phyloP scores from a whole-genome alignment of 768 basidiomycete genomes.

The Rhodotorula babjevae region DNA sequence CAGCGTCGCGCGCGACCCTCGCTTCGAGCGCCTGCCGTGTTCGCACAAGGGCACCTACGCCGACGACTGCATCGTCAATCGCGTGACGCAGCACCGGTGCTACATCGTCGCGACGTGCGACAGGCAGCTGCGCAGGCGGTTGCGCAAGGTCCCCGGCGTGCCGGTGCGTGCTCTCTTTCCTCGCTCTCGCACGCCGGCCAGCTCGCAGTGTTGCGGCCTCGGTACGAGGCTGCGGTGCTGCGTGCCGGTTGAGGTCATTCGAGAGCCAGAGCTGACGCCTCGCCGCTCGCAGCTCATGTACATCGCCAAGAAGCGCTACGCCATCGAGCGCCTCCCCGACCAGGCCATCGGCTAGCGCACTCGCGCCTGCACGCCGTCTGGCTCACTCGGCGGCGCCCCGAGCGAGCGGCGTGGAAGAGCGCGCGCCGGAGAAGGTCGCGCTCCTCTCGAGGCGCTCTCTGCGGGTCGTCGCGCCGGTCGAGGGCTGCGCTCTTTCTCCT shows the following conservation, averaged over 20 bases:
- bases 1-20: constrained; percentile 92
- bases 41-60: constrained; percentile 96
- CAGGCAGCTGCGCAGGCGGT: constrained; percentile 81
- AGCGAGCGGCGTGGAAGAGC: too few species aligned
- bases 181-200: too few species aligned
- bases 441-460: too few species aligned
- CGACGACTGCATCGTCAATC: constrained; percentile 95
- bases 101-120: constrained; percentile 98
- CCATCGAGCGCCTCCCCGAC: constrained; percentile 91
- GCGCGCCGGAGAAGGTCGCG: too few species aligned
- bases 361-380: too few species aligned
- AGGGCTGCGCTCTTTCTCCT: neutral
- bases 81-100: constrained; percentile 89
- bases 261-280: too few species aligned
- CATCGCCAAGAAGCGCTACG: constrained; percentile 83
- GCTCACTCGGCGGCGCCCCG: too few species aligned
- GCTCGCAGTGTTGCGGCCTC: too few species aligned
- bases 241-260: too few species aligned
- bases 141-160: constrained; percentile 64
- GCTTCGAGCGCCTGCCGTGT: constrained; percentile 89
- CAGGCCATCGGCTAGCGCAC: constrained; percentile 53
- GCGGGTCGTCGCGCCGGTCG: neutral
- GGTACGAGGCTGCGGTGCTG: too few species aligned
- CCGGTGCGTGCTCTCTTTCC: constrained; percentile 23
- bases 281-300: constrained; percentile 73